Evolutionary conservation across 2,329 filamentous ascomycete species (phyloP).

Genomic region (Pyrenochaeta sp.): DNA sequence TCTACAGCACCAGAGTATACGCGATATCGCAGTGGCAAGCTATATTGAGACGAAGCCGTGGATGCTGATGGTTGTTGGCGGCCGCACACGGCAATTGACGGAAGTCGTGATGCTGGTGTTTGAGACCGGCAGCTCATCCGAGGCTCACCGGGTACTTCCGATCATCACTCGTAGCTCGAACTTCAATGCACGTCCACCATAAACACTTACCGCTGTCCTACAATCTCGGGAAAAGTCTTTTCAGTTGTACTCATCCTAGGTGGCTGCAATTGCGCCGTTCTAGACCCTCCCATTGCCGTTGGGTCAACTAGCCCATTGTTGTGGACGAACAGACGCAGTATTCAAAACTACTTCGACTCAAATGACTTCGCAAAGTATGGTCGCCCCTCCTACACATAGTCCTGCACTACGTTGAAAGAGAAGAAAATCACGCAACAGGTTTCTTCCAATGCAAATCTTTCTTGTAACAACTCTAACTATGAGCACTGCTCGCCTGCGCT

Average conservation of each 20-base stretch:
- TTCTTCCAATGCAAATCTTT: too few relatives aligned
- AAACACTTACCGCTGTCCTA: background rate
- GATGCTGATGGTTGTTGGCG: conserved; percentile 33
- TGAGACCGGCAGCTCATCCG: conserved; percentile 17
- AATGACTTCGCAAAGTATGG: too few relatives aligned
- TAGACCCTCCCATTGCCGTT: too few relatives aligned
- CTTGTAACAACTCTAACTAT: too few relatives aligned
- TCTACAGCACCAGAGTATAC: background rate
- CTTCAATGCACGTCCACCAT: background rate
- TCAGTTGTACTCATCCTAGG: background rate
- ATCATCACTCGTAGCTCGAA: background rate
- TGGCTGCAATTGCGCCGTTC: background rate
- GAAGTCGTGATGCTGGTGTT: conserved; percentile 29
- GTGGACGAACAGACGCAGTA: too few relatives aligned
- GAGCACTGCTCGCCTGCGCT: too few relatives aligned
- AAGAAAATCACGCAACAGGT: too few relatives aligned
- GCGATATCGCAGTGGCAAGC: conserved; percentile 12
- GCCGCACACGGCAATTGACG: conserved; percentile 34
- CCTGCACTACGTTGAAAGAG: too few relatives aligned
- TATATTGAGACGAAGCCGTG: conserved; percentile 14
- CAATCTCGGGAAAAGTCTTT: background rate
- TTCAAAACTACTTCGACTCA: too few relatives aligned
- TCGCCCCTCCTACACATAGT: too few relatives aligned
- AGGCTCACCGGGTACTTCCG: conserved; percentile 19
- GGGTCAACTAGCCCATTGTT: too few relatives aligned